phyloP scores from a whole-genome alignment of 2,329 filamentous ascomycete genomes.

The Aspergillus pseudonomiae region DNA sequence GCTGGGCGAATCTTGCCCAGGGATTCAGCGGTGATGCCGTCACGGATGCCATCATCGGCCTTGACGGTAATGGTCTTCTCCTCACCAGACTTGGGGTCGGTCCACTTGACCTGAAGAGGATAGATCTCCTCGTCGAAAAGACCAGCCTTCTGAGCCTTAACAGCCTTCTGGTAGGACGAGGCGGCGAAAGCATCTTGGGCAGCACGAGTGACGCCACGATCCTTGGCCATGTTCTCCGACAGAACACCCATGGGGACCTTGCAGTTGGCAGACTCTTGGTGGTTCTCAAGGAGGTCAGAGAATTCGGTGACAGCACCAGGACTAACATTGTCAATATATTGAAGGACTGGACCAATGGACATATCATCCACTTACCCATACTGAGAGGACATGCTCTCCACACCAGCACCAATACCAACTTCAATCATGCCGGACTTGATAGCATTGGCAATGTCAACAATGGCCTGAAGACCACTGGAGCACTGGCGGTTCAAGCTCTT shows the following conservation, averaged over 20 bases:
- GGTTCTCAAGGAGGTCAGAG: constrained; percentile 80
- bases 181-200: constrained; percentile 93
- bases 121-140: constrained; percentile 91
- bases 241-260: constrained; percentile 96
- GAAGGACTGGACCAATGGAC: not conserved
- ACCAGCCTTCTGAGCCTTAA: constrained; percentile 81
- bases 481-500: constrained; percentile 92
- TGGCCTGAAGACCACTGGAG: constrained; percentile 88
- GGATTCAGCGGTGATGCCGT: constrained; percentile 82
- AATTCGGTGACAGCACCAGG: constrained; percentile 89
- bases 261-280: constrained; percentile 87
- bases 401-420: constrained; percentile 87
- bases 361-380: constrained; percentile 68
- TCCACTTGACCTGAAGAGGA: constrained; percentile 82
- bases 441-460: constrained; percentile 91
- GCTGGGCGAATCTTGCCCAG: constrained; percentile 89
- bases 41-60: constrained; percentile 83
- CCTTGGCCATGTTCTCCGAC: constrained; percentile 93
- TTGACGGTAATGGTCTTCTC: constrained; percentile 79
- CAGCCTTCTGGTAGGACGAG: constrained; percentile 87
- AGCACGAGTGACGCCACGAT: constrained; percentile 70
- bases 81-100: constrained; percentile 88
- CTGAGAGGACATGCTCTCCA: constrained; percentile 93
- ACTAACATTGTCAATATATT: constrained; percentile 41
- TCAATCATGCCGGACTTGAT: constrained; percentile 94